Percentiles rank a stretch among this genome's conserved stretches.
Evolutionary conservation across 1,139 yeast species (phyloP).

Genomic region (Ogataea hybrid): DNA sequence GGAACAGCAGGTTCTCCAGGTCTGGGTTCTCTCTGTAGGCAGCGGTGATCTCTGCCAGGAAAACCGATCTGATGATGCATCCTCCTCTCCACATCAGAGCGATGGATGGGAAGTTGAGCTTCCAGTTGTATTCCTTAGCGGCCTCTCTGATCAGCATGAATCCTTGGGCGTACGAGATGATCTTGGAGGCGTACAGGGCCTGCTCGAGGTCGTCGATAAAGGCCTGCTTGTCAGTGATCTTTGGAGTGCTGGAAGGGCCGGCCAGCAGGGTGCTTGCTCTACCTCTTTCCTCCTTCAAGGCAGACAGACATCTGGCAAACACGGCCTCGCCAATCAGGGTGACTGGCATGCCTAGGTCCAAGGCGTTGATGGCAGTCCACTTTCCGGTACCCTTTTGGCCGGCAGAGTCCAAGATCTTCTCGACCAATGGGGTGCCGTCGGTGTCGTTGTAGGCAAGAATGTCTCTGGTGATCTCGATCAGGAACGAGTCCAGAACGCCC

Average conservation of each 20-base stretch:
- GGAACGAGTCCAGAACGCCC: slow-evolving; percentile 97
- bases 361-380: slow-evolving; percentile 98
- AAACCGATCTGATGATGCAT: slow-evolving; percentile 98
- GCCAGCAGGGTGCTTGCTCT: slow-evolving; percentile 74
- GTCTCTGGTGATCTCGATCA: slow-evolving; percentile 95
- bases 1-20: slow-evolving; percentile 91
- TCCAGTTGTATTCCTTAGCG: slow-evolving; percentile 95
- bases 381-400: slow-evolving; percentile 99
- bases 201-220: slow-evolving; percentile 95
- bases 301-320: slow-evolving; percentile 92
- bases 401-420: slow-evolving; percentile 94
- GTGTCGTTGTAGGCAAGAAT: slow-evolving; percentile 84
- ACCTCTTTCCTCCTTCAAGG: slow-evolving; percentile 86
- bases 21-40: slow-evolving; percentile 95
- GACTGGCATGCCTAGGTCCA: slow-evolving; percentile 98
- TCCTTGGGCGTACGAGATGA: slow-evolving; percentile 98
- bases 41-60: slow-evolving; percentile 94
- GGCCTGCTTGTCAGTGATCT: slow-evolving; percentile 70
- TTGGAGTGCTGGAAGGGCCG: slow-evolving; percentile 71
- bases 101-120: slow-evolving; percentile 95
- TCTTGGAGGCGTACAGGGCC: slow-evolving; percentile 98
- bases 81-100: slow-evolving; percentile 99
- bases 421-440: slow-evolving; percentile 91
- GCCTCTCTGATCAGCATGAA: slow-evolving; percentile 99
- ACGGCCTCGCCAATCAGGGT: slow-evolving; percentile 99